Base-by-base conservation (phyloP, 2,329 filamentous ascomycete genomes). In the Alternaria metachromatica region DNA sequence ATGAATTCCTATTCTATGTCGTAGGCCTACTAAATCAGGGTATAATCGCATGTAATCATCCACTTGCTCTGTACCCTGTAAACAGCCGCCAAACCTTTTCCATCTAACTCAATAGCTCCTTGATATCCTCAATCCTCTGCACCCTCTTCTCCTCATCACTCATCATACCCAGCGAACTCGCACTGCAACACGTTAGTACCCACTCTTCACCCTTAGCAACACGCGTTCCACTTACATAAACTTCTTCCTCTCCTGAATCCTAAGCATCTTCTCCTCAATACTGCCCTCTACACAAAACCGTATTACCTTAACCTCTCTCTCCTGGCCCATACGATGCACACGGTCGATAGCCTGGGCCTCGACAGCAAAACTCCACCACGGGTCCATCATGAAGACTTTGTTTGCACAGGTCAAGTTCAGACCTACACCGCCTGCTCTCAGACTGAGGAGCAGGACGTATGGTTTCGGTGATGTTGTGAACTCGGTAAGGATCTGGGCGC, bases 341-440 rank as follows among this genome's bases (percentile, higher is more conserved):
- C 96, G 92, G 82, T 99, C 96, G 75, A 99, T 98, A 9, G 96
- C 96, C 81, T 99, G 96, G 6, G 94, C 93, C 81, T 99, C 96
- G 12, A 98, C 90, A 0, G 96, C 94, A 80, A 95, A 99, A 76
- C 92, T 96, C 96, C 96, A 99, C 96, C 96, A 99, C 0, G 96
- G 96, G 80, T 99, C 96, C 96, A 99, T 98, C 92, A 99, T 96
- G 82, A 91, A 99, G 6, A 99, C 96, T 58, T 92, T 86, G 67
- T 90, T 93, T 6, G 96, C 96, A 69, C 90, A 90, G 0, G 95
- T 98, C 65, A 99, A 81, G 76, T 99, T 99, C 46, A 99, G 84
- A 0, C 96, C 96, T 0, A 99, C 96, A 23, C 96, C 96, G 5
- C 96, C 96, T 0, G 96, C 96, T 20, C 93, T 87, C 60, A 99